Evolutionary conservation across 1,284 basidiomycete species (phyloP).

Genomic region (Papiliotrema laurentii): DNA sequence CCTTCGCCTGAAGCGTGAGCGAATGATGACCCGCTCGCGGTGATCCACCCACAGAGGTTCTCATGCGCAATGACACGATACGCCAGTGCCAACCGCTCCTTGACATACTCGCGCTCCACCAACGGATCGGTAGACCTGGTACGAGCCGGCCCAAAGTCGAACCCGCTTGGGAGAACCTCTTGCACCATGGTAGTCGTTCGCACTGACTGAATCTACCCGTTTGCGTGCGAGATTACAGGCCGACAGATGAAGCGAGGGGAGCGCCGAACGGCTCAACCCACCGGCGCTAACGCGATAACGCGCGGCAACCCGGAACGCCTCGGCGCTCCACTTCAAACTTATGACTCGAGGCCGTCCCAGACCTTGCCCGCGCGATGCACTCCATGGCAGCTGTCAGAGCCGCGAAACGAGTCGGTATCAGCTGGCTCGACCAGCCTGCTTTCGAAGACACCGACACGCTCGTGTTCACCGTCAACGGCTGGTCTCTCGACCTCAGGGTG

Average conservation of each 20-base stretch:
- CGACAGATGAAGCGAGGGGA: too few species aligned
- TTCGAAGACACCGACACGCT: constrained; percentile 37
- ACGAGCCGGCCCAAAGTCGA: too few species aligned
- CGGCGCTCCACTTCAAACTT: too few species aligned
- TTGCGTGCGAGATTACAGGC: too few species aligned
- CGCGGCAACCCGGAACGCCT: too few species aligned
- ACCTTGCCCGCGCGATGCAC: too few species aligned
- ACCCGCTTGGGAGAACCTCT: too few species aligned
- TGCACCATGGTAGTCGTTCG: too few species aligned
- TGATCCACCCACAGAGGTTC: constrained; percentile 11
- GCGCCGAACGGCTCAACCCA: too few species aligned
- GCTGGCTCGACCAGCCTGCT: constrained; percentile 25
- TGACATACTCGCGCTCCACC: constrained; percentile 17
- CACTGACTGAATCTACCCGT: too few species aligned
- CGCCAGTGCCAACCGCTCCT: constrained; percentile 19
- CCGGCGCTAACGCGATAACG: too few species aligned
- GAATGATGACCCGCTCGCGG: not conserved
- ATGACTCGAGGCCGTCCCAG: too few species aligned
- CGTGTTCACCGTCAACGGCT: constrained; percentile 32
- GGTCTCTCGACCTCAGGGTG: constrained; percentile 32
- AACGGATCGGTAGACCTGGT: constrained; percentile 19
- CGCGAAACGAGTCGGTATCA: constrained; percentile 32
- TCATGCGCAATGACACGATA: constrained; percentile 18
- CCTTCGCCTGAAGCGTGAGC: constrained; percentile 48
- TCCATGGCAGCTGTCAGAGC: constrained; percentile 26